Base-by-base conservation (phyloP, 371 early-diverging fungal species). In the Mortierella sp. region DNA sequence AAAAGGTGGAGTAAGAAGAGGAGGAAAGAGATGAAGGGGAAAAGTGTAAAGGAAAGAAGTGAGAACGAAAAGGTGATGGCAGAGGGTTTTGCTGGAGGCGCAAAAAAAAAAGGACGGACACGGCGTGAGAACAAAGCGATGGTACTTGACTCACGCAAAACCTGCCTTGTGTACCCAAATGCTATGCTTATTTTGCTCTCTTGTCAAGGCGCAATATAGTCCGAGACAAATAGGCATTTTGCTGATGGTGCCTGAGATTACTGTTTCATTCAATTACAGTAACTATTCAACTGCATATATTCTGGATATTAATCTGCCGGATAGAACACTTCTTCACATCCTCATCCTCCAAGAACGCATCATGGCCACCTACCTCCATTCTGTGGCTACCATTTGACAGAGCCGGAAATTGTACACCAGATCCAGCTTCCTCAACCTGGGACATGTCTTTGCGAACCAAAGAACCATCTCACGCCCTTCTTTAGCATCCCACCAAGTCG, bases 321-420 rank as follows among this genome's bases (percentile, higher is more conserved):
- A 61, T 61, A 5, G 61, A 61, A 31, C 61, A 31, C 37, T 19
- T 3, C 37, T 61, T 61, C 8, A 61, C 61, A 16, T 61, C 61
- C 34, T 61, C 61, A 34, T 61, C 61, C 61, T 31, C 61, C 34
- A 61, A 61, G 61, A 61, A 61, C 5, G 61, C 61, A 16, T 26
- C 16, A 61, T 61, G 61, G 6, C 34, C 19, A 34, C 31, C 61
- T 16, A 31, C 19, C 19, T 28, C 34, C 21, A 21, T 40, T 8
- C 21, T 61, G 16, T 14, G 34, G 34, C 11, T 10, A 14, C 50
- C 50, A 16, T 16, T 14, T 34, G 21, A 34, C 61, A 31, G 34
- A 34, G 16, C 61, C 31, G 21, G 13, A 61, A 61, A 13, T 61
- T 31, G 19, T 61, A 61, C 61, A 31, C 34, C 19, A 61, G 16